A percentile compares a stretch with the other conserved stretches of the same genome.
These are phyloP conservation scores for Camellia oleifera DNA, from an alignment of 179 eudicot genomes.

Conservation along the genomic window DNA sequence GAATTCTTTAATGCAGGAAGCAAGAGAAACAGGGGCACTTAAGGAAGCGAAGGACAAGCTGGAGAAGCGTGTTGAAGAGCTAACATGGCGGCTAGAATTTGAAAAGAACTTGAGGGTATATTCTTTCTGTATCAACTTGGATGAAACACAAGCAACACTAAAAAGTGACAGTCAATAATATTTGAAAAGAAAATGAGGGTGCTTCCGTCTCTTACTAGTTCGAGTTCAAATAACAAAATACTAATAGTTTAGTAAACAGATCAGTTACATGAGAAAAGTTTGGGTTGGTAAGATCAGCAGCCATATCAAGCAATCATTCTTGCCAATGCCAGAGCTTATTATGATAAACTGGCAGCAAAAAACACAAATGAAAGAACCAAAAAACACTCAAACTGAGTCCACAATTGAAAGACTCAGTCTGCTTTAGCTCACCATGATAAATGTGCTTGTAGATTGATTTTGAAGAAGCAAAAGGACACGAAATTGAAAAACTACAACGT, in stretches of 20 bases:
- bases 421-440: background rate
- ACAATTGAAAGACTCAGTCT: background rate
- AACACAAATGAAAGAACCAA: too few relatives aligned
- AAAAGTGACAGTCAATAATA: background rate
- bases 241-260: background rate
- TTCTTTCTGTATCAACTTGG: slow-evolving; percentile 12
- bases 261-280: background rate
- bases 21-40: slow-evolving; percentile 94
- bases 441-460: slow-evolving; percentile 66
- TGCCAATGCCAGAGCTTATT: background rate
- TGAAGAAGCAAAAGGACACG: slow-evolving; percentile 94
- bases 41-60: slow-evolving; percentile 99
- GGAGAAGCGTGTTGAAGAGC: slow-evolving; percentile 97
- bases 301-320: background rate
- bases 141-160: slow-evolving; percentile 7
- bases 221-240: slow-evolving; percentile 7
- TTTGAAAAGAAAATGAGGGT: background rate
- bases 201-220: background rate
- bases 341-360: too few relatives aligned
- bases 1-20: slow-evolving; percentile 53
- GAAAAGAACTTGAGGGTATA: slow-evolving; percentile 84
- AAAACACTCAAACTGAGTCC: too few relatives aligned
- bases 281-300: background rate
- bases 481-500: slow-evolving; percentile 64
- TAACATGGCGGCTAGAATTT: slow-evolving; percentile 90